Conservation (phyloP, 768 basidiomycete species). For the Paxillus rubicundulus region DNA sequence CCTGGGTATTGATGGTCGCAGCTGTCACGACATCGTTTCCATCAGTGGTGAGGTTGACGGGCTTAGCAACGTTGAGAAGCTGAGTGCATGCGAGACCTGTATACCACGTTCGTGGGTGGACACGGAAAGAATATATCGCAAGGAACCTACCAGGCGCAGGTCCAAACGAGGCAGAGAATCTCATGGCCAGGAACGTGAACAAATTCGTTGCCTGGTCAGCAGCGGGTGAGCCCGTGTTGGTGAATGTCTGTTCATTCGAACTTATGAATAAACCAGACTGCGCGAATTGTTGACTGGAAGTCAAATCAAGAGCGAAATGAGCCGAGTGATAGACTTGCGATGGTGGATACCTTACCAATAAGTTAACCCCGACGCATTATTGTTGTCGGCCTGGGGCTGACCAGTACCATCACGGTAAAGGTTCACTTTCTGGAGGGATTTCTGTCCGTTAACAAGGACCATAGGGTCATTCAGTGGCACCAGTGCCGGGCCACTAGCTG, state of each 20-base stretch:
- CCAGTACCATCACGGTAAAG: slow-evolving; percentile 27
- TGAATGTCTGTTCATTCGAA: slow-evolving; percentile 18
- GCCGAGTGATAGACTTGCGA: too few relatives aligned
- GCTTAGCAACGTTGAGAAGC: slow-evolving; percentile 22
- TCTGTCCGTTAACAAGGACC: slow-evolving; percentile 24
- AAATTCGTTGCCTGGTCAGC: slow-evolving; percentile 18
- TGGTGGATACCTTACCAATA: slow-evolving; percentile 17
- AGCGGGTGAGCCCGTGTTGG: slow-evolving; percentile 20
- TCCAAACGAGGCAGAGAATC: slow-evolving; percentile 23
- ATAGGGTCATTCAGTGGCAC: slow-evolving; percentile 27
- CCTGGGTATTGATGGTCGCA: slow-evolving; percentile 22
- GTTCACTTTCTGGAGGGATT: slow-evolving; percentile 25
- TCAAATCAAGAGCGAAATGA: neutral
- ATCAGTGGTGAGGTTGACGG: slow-evolving; percentile 23
- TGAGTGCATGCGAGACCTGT: slow-evolving; percentile 22
- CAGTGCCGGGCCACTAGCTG: slow-evolving; percentile 22
- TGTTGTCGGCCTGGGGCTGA: slow-evolving; percentile 21
- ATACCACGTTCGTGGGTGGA: neutral
- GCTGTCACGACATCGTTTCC: slow-evolving; percentile 26
- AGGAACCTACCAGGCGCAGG: slow-evolving; percentile 19
- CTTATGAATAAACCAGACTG: slow-evolving; percentile 25
- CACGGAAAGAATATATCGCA: neutral
- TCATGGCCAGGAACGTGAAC: slow-evolving; percentile 31
- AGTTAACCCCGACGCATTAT: slow-evolving; percentile 18
- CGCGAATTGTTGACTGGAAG: slow-evolving; percentile 19